Base-by-base conservation (phyloP, 2,329 filamentous ascomycete species). In the Didymella sp. region DNA sequence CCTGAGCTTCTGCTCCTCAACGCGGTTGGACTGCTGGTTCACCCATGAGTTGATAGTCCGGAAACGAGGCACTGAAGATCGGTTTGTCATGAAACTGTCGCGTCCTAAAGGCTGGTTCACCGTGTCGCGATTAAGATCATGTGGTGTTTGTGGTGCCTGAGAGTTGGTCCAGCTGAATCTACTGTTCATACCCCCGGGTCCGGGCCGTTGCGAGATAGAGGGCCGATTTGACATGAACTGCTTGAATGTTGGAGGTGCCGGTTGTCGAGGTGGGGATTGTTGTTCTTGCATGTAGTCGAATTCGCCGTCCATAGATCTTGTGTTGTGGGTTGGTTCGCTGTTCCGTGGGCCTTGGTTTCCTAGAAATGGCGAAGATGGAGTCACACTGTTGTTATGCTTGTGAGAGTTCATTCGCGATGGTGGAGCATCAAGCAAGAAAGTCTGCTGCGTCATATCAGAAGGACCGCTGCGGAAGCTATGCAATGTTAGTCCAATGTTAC, bases 21-120 rank as follows among this genome's bases (percentile, higher is more conserved):
- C 60, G 7, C 73, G 73, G 45, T 69, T 73, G 1, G 76, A 67
- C 52, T 78, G 76, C 41, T 77, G 70, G 51, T 74, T 73, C 12
- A 78, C 76, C 76, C 76, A 78, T 1, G 69, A 73, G 61, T 78
- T 73, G 33, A 78, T 68, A 22, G 76, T 77, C 47, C 76, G 73
- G 67, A 77, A 78, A 27, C 76, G 74, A 1, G 74, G 69, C 6
- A 76, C 68, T 0, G 72, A 76, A 6, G 73, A 75, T 13, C 71
- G 71, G 6, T 64, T 53, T 4, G 75, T 77, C 64, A 76, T 72
- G 51, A 73, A 72, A 55, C 69, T 73, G n/a, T 75, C 73, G 17
- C 72, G 72, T 22, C 68, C 54, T 11, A 58, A 28, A n/a, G 60
- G 59, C 31, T 67, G 62, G 3, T 60, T 63, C 28, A 63, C 58